These are phyloP conservation scores for Vinca minor DNA, from an alignment of 257 asterid genomes.

Conservation along the genomic window DNA sequence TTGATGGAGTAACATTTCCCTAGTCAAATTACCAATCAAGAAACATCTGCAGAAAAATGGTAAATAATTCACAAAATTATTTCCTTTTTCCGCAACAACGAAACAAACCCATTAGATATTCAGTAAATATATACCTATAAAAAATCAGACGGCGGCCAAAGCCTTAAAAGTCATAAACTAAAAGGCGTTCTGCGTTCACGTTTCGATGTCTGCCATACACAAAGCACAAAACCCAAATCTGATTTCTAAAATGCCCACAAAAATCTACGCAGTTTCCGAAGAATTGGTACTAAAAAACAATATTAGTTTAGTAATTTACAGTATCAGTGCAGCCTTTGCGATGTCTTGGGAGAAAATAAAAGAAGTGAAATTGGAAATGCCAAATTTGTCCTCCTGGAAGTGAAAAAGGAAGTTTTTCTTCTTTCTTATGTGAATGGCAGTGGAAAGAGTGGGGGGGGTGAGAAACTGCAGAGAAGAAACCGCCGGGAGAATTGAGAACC, in stretches of 20 bases:
- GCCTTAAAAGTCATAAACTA: too few relatives aligned
- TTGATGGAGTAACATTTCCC: too few relatives aligned
- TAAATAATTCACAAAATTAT: neutral
- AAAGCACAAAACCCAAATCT: constrained; percentile 27
- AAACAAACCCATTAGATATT: constrained; percentile 3
- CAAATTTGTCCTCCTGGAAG: neutral
- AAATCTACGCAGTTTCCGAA: too few relatives aligned
- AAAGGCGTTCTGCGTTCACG: too few relatives aligned
- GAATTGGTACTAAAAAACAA: too few relatives aligned
- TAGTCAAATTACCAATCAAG: neutral
- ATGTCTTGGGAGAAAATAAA: constrained; percentile 17
- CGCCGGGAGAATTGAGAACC: constrained; percentile 5
- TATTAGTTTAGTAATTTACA: too few relatives aligned
- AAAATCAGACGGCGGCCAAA: constrained; percentile 20
- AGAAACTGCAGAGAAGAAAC: constrained; percentile 2
- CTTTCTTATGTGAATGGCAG: too few relatives aligned
- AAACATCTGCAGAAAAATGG: neutral
- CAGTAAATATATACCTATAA: neutral
- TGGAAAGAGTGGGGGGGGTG: too few relatives aligned
- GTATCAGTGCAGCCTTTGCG: neutral
- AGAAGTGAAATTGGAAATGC: neutral
- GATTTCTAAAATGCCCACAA: constrained; percentile 13
- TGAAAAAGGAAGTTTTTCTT: too few relatives aligned
- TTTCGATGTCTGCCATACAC: constrained; percentile 47
- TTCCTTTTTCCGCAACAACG: constrained; percentile 8